A percentile compares a stretch with the other conserved stretches of the same genome.
These are phyloP conservation scores for Wolfiporia cocos DNA, from an alignment of 1,284 basidiomycete species.

Conservation along the genomic window DNA sequence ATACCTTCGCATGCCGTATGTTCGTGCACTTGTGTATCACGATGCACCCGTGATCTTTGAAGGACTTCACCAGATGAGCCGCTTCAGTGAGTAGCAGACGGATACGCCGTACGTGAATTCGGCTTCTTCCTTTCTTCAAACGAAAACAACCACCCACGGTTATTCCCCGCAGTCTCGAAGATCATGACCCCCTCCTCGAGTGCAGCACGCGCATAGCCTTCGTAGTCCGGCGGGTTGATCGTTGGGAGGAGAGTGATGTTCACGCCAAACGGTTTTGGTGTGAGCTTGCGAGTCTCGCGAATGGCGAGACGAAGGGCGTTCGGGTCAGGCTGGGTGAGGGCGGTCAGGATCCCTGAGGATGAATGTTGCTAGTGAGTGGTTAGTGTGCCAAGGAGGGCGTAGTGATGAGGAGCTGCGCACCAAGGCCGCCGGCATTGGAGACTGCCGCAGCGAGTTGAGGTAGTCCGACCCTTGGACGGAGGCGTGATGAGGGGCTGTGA, in stretches of 20 bases:
- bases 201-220: conserved; percentile 75
- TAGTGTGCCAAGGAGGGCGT: neutral
- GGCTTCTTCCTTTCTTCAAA: too few relatives aligned
- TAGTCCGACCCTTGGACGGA: conserved; percentile 78
- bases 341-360: conserved; percentile 70
- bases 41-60: conserved; percentile 72
- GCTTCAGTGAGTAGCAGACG: conserved; percentile 39
- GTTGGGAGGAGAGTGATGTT: conserved; percentile 89
- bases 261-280: conserved; percentile 80
- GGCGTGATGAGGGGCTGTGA: neutral
- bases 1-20: conserved; percentile 78
- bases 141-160: conserved; percentile 44
- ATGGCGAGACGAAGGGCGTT: conserved; percentile 85
- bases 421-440: conserved; percentile 83
- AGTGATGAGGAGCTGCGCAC: conserved; percentile 30
- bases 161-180: conserved; percentile 93
- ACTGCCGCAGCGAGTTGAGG: conserved; percentile 76
- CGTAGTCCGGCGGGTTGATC: conserved; percentile 90
- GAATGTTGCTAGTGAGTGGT: neutral
- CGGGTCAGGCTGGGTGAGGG: conserved; percentile 82
- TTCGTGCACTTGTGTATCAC: conserved; percentile 93
- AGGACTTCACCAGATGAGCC: conserved; percentile 73
- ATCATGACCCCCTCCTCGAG: conserved; percentile 86
- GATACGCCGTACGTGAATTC: too few relatives aligned
- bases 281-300: conserved; percentile 65